Evolutionary conservation across 129 eudicot genomes (phyloP).

Genomic region (Gnaphalium uliginosum): DNA sequence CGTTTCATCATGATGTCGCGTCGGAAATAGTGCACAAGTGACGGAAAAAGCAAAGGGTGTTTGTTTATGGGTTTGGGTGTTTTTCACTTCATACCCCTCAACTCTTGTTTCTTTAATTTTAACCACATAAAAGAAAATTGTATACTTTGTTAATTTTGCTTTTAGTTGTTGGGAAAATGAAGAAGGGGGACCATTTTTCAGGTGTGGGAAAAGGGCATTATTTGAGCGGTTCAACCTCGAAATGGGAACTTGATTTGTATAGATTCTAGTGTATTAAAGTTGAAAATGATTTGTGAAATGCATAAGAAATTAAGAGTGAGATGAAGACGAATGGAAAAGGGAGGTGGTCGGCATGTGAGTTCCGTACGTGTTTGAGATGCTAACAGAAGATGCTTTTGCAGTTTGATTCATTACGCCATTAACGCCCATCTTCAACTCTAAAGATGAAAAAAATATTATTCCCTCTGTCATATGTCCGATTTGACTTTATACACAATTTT

Average conservation of each 20-base stretch:
- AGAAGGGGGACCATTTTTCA: conserved; percentile 29
- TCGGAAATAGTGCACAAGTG: conserved; percentile 4
- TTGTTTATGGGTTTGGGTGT: conserved; percentile 9
- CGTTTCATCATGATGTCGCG: conserved; percentile 34
- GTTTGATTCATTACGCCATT: too few relatives aligned
- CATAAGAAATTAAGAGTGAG: neutral
- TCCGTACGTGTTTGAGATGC: conserved; percentile 26
- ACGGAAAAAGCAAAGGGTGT: conserved; percentile 20
- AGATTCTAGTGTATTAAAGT: neutral
- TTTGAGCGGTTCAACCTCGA: conserved; percentile 20
- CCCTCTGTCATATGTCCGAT: too few relatives aligned
- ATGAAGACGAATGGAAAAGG: conserved; percentile 6
- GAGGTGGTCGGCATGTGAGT: conserved; percentile 18
- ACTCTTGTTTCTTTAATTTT: conserved; percentile 12
- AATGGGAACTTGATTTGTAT: neutral
- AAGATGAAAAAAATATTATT: too few relatives aligned
- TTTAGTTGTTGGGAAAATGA: conserved; percentile 18
- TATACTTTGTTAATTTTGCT: neutral
- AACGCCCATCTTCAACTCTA: too few relatives aligned
- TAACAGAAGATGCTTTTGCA: conserved; percentile 13
- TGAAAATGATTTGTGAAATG: neutral
- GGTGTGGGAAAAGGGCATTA: conserved; percentile 16
- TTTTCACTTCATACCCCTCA: conserved; percentile 32
- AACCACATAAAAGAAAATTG: conserved; percentile 4
- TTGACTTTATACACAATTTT: too few relatives aligned